Evolutionary conservation across 179 eudicot species (phyloP), one percentile per base, ranked within the genome.

Genomic region (Actinidia arguta): DNA sequence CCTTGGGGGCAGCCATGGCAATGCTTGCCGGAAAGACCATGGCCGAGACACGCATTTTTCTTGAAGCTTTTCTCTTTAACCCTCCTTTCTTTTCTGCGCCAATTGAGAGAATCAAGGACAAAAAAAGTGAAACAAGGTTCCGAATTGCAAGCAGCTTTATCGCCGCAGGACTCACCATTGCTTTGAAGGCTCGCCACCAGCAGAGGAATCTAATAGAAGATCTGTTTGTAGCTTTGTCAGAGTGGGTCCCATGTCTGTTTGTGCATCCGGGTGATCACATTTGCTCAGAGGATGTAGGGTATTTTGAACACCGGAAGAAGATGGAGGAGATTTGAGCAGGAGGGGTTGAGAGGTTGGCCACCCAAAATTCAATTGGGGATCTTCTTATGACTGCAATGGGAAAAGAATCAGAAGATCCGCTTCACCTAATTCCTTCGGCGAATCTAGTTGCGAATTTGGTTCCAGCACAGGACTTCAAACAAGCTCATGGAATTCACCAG

Each of bases 1-100:
- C 99, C 48, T 83, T 96, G 6, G 99, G 99, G 68, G 90, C 99
- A 24, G 97, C 98, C 81, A 91, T 96, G 92, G 96, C 91, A 48
- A 84, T 92, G 86, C 94, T 93, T 27, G 89, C 93, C 14, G 99
- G 99, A 3, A 96, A 93, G 83, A 94, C 88, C 73, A 92, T 93
- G 94, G 99, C 96, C 0, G 88, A 86, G 63, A 79, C 27, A 25
- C 92, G 95, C 11, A 86, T 85, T 50, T n/a, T 85, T 64, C 90
- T 96, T 0, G 95, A 95, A 25, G 80, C 94, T 11, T 93, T 90
- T 78, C 90, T 96, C 69, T 96, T 96, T 78, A 96, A 96, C 75
- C 96, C 99, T 0, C 99, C 99, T 8, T 96, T 90, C 85, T 42
- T 91, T 44, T 92, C 98, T 0, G 94, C 97, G 6, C 99, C 99